These are phyloP conservation scores for Mortierella sp. DNA, from an alignment of 371 early-diverging fungal genomes.

Conservation along the genomic window DNA sequence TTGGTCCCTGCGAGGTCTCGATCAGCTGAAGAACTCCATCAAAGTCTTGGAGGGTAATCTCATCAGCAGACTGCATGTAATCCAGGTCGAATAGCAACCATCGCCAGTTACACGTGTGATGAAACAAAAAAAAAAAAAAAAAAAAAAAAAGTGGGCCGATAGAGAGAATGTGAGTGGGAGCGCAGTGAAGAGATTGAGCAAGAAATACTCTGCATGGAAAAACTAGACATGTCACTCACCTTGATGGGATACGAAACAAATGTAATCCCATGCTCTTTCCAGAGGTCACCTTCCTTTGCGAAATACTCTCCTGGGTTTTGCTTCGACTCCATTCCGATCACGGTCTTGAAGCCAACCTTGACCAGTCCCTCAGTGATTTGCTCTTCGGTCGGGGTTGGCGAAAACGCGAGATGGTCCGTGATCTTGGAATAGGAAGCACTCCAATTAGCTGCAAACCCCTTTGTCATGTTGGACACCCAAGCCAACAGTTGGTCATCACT, in stretches of 20 bases:
- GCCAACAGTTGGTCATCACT: constrained; percentile 42
- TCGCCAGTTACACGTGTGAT: too few relatives aligned
- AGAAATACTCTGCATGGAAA: background rate
- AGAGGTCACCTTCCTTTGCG: constrained; percentile 28
- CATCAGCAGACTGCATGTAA: constrained; percentile 34
- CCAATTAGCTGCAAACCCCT: constrained; percentile 35
- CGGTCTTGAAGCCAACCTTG: constrained; percentile 47
- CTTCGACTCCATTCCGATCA: constrained; percentile 50
- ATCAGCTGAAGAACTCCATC: constrained; percentile 44
- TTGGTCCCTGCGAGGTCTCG: constrained; percentile 42
- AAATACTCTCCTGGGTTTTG: constrained; percentile 40
- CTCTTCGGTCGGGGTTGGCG: constrained; percentile 39
- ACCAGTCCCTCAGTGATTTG: constrained; percentile 37
- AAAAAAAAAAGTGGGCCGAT: background rate
- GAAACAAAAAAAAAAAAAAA: background rate
- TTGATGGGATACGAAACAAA: constrained; percentile 46
- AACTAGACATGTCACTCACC: constrained; percentile 23
- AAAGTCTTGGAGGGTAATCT: constrained; percentile 40
- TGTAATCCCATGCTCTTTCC: constrained; percentile 29
- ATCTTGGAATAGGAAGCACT: constrained; percentile 49
- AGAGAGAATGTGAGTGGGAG: too few relatives aligned
- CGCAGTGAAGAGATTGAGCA: too few relatives aligned
- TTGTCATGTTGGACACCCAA: constrained; percentile 30
- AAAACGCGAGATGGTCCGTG: constrained; percentile 49
- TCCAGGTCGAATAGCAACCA: background rate